Conservation (phyloP, 2,329 filamentous ascomycete species). For the Thermomyces lanuginosus region DNA sequence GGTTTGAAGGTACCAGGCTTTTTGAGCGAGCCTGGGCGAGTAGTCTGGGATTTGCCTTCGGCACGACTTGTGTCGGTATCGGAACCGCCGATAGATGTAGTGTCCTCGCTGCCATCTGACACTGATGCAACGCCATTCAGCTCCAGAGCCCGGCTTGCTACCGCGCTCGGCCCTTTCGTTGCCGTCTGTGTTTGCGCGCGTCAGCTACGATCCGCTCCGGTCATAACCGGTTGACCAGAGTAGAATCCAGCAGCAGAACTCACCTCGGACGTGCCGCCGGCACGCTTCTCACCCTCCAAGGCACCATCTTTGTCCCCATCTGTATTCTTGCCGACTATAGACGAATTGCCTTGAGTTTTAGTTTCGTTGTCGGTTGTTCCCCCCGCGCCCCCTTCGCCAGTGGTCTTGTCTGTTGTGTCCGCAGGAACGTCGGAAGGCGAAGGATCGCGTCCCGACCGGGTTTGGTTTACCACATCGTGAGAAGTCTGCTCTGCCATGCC, state of each 20-base stretch:
- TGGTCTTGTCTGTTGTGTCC: slow-evolving; percentile 38
- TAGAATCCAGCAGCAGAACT: too few species aligned
- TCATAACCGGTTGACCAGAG: too few species aligned
- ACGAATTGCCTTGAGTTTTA: slow-evolving; percentile 14
- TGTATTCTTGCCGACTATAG: slow-evolving; percentile 10
- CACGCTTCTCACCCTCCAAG: slow-evolving; percentile 13
- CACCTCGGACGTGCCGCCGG: slow-evolving; percentile 15
- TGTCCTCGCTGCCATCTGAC: slow-evolving; percentile 24
- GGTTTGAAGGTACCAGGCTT: slow-evolving; percentile 48
- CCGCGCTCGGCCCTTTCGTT: slow-evolving; percentile 16
- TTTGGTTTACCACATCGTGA: slow-evolving; percentile 57
- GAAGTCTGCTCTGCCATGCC: slow-evolving; percentile 57
- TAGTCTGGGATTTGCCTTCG: slow-evolving; percentile 30
- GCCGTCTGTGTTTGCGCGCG: slow-evolving; percentile 17
- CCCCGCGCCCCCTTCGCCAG: slow-evolving; percentile 36
- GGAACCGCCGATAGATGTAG: slow-evolving; percentile 35
- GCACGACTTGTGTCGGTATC: slow-evolving; percentile 47
- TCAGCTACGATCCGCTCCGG: too few species aligned
- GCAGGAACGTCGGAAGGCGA: slow-evolving; percentile 51
- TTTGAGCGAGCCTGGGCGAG: slow-evolving; percentile 38
- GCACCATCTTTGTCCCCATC: slow-evolving; percentile 10
- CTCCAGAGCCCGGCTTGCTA: slow-evolving; percentile 22
- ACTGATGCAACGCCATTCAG: slow-evolving; percentile 22
- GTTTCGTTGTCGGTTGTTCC: slow-evolving; percentile 26
- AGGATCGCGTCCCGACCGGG: slow-evolving; percentile 48